These are phyloP conservation scores for Dentipellis sp. DNA, from an alignment of 768 basidiomycete genomes.

Conservation along the genomic window DNA sequence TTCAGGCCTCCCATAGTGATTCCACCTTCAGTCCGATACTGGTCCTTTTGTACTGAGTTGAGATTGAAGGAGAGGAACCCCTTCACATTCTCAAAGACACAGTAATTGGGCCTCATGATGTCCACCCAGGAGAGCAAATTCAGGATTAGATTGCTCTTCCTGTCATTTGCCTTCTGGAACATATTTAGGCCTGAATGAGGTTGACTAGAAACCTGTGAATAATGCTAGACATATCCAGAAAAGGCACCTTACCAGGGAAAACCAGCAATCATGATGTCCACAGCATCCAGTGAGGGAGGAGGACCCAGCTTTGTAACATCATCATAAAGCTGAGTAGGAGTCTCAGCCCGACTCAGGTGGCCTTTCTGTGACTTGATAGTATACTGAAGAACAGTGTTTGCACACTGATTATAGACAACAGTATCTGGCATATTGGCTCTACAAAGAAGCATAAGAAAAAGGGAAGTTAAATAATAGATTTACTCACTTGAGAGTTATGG, in stretches of 20 bases:
- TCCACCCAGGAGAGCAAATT: slow-evolving; percentile 41
- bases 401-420: slow-evolving; percentile 61
- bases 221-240: neutral
- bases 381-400: slow-evolving; percentile 51
- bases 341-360: slow-evolving; percentile 18
- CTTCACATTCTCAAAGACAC: slow-evolving; percentile 40
- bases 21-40: slow-evolving; percentile 47
- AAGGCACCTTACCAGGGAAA: slow-evolving; percentile 56
- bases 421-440: slow-evolving; percentile 46
- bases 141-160: slow-evolving; percentile 60
- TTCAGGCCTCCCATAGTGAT: slow-evolving; percentile 71
- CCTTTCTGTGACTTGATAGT: slow-evolving; percentile 43
- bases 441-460: slow-evolving; percentile 6
- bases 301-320: slow-evolving; percentile 27
- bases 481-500: slow-evolving; percentile 50
- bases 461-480: neutral
- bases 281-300: slow-evolving; percentile 40
- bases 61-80: slow-evolving; percentile 35
- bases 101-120: slow-evolving; percentile 30
- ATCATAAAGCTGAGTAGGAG: slow-evolving; percentile 31
- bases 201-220: slow-evolving; percentile 36
- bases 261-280: slow-evolving; percentile 58
- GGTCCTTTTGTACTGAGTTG: slow-evolving; percentile 25
- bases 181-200: slow-evolving; percentile 67
- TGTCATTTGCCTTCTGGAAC: slow-evolving; percentile 57